These are phyloP conservation scores for Thalassiosira profunda DNA, from an alignment of 108 stramenopile genomes.

Conservation along the genomic window DNA sequence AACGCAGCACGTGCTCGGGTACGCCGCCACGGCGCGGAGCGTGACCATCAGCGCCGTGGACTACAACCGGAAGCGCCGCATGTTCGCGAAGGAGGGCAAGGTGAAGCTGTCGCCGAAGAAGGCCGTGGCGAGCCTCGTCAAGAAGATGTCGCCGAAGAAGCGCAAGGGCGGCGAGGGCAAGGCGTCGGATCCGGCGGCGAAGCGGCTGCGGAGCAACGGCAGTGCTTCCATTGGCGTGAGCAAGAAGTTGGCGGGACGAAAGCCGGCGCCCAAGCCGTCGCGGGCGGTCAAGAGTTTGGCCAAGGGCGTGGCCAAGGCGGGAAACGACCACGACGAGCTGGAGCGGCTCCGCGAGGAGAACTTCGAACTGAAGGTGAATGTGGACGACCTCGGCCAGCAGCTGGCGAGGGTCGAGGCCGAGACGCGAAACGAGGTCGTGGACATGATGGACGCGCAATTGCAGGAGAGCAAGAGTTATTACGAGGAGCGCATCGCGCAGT, in stretches of 20 bases:
- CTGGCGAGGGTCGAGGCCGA: conserved; percentile 59
- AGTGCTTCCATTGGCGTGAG: conserved; percentile 2
- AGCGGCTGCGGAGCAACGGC: conserved; percentile 31
- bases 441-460: conserved; percentile 73
- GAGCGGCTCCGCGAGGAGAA: conserved; percentile 38
- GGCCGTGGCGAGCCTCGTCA: conserved; percentile 32
- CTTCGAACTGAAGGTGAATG: conserved; percentile 41
- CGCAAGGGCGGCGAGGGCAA: conserved; percentile 30
- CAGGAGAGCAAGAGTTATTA: conserved; percentile 63
- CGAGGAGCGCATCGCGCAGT: conserved; percentile 56
- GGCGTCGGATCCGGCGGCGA: conserved; percentile 24
- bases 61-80: conserved; percentile 53
- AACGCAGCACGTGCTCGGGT: conserved; percentile 91
- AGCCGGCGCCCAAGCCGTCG: background rate
- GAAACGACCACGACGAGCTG: conserved; percentile 25
- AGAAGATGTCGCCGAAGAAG: conserved; percentile 53
- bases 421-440: conserved; percentile 79
- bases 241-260: no score
- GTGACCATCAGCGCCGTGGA: conserved; percentile 70
- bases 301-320: background rate
- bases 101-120: conserved; percentile 21
- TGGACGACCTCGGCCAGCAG: conserved; percentile 51
- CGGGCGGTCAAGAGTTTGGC: background rate
- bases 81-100: conserved; percentile 53
- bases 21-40: conserved; percentile 80